Percentiles rank a stretch among this genome's conserved stretches.
phyloP scores from a whole-genome alignment of 73 alveolate genomes.

The Tetrahymena thermophila region DNA sequence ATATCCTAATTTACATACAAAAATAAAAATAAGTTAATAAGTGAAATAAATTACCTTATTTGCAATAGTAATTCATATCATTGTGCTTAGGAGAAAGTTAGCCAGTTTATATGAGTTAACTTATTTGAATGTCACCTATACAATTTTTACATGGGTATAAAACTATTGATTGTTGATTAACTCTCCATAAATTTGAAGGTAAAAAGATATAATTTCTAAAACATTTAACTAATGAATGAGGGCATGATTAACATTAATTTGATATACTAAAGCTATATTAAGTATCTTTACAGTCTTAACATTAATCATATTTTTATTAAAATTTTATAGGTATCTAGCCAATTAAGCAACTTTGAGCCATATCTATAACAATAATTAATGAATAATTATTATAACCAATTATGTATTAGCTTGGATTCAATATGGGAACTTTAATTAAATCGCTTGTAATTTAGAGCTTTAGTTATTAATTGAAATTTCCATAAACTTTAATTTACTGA shows the following conservation, averaged over 20 bases:
- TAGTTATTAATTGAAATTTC: not conserved
- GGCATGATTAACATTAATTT: not conserved
- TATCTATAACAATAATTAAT: not conserved
- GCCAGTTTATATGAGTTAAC: not conserved
- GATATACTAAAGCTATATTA: not conserved
- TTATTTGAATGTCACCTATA: not conserved
- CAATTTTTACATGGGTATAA: not conserved
- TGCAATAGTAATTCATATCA: not conserved
- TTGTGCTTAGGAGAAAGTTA: not conserved
- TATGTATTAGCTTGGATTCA: not conserved
- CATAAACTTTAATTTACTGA: not conserved
- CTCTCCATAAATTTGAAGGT: not conserved
- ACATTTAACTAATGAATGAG: not conserved
- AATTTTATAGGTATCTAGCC: not conserved
- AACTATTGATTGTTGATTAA: not conserved
- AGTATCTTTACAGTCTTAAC: not conserved
- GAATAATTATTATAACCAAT: not conserved
- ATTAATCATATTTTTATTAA: not conserved
- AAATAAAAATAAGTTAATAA: too few relatives aligned
- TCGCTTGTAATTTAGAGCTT: not conserved
- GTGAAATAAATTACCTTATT: not conserved
- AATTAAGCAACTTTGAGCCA: not conserved
- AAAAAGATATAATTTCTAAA: not conserved
- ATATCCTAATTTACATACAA: not conserved
- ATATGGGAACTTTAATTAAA: not conserved